These are phyloP conservation scores for Solanum chacoense DNA, from an alignment of 305 asterid species.

Conservation along the genomic window DNA sequence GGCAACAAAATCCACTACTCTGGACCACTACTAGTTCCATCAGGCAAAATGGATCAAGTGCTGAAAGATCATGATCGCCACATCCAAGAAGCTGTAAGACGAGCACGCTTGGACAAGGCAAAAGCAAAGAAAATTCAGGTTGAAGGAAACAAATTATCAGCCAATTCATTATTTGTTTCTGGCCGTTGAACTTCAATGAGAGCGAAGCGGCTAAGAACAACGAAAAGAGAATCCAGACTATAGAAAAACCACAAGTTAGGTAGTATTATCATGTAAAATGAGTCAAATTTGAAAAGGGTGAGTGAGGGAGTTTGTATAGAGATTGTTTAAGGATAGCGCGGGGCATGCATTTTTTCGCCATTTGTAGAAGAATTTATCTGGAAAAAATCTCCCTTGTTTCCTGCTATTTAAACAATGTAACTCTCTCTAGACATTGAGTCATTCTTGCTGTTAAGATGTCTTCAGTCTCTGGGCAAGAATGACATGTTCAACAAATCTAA, in stretches of 20 bases:
- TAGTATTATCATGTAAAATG: constrained; percentile 21
- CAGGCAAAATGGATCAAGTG: constrained; percentile 81
- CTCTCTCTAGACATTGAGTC: background rate
- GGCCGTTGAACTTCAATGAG: constrained; percentile 40
- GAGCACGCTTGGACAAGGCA: constrained; percentile 80
- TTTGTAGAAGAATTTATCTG: constrained; percentile 20
- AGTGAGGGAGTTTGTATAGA: constrained; percentile 33
- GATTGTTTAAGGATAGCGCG: constrained; percentile 16
- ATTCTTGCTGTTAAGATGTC: background rate
- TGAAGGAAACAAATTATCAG: constrained; percentile 36
- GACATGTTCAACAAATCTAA: background rate
- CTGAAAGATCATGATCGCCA: constrained; percentile 87
- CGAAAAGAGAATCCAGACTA: constrained; percentile 6
- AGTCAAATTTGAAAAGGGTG: constrained; percentile 14
- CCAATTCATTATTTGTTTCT: constrained; percentile 50
- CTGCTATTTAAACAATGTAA: constrained; percentile 2
- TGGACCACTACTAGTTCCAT: constrained; percentile 73
- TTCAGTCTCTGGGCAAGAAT: background rate
- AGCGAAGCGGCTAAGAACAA: background rate
- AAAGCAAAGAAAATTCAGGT: constrained; percentile 51
- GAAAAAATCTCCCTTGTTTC: constrained; percentile 15
- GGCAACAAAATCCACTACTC: constrained; percentile 87
- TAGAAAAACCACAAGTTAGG: constrained; percentile 4
- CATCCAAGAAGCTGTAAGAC: constrained; percentile 77
- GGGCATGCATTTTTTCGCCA: constrained; percentile 13